Conservation (phyloP, 2,329 filamentous ascomycete genomes). For the Xylaria arbuscula region DNA sequence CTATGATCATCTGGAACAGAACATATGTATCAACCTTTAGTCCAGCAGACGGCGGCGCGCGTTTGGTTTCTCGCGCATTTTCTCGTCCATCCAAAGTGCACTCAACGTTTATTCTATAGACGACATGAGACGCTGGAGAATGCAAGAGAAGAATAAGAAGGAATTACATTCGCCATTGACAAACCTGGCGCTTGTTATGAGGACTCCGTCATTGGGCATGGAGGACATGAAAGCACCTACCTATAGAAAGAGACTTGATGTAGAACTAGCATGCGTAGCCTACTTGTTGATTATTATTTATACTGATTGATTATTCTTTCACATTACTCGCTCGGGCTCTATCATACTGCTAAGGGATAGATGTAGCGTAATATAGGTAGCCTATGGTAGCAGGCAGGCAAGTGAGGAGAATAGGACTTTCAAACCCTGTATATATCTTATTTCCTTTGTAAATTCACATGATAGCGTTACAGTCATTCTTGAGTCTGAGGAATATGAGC, state of each 20-base stretch:
- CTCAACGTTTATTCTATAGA: background rate
- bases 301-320: background rate
- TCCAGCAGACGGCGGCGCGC: background rate
- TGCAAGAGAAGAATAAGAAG: background rate
- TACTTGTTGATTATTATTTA: background rate
- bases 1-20: background rate
- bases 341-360: background rate
- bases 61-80: background rate
- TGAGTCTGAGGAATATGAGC: background rate
- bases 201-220: background rate
- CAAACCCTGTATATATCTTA: background rate
- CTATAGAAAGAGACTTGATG: background rate
- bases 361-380: background rate
- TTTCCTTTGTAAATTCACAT: background rate
- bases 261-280: slow-evolving; percentile 17
- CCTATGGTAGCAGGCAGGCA: background rate
- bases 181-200: background rate
- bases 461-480: background rate
- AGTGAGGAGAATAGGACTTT: background rate
- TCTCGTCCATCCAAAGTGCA: background rate
- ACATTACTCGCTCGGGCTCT: background rate
- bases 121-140: background rate
- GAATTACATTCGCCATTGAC: background rate
- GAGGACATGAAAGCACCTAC: background rate
- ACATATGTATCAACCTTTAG: background rate